A percentile compares a stretch with the other conserved stretches of the same genome.
These are phyloP conservation scores for Floccularia luteovirens DNA, from an alignment of 768 basidiomycete species.

Conservation along the genomic window DNA sequence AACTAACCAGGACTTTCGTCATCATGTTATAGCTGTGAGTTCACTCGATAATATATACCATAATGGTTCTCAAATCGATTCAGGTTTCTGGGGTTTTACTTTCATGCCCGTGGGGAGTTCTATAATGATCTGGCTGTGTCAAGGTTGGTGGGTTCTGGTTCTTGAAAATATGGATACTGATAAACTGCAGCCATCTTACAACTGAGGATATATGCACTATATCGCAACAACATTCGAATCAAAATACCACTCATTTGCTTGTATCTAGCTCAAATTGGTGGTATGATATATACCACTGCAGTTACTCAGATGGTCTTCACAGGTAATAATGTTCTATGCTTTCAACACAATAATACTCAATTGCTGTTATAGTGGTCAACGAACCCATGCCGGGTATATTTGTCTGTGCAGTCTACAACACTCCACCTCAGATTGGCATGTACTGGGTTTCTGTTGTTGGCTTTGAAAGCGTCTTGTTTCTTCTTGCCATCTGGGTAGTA, in stretches of 20 bases:
- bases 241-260: conserved; percentile 9
- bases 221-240: conserved; percentile 9
- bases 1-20: no score
- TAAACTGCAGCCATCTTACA: conserved; percentile 16
- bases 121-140: conserved; percentile 15
- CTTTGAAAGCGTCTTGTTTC: conserved; percentile 20
- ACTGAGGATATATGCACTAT: conserved; percentile 17
- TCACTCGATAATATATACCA: no score
- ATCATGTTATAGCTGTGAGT: no score
- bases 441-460: conserved; percentile 21
- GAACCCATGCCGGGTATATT: conserved; percentile 5
- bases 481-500: conserved; percentile 15
- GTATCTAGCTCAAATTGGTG: conserved; percentile 13
- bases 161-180: not conserved
- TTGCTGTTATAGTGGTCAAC: conserved; percentile 1
- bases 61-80: no score
- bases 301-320: conserved; percentile 9
- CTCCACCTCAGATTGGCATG: conserved; percentile 13
- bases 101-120: conserved; percentile 10
- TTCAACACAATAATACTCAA: not conserved
- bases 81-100: conserved; percentile 15
- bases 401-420: conserved; percentile 5
- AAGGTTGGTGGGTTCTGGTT: conserved; percentile 9
- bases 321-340: conserved; percentile 8
- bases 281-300: conserved; percentile 10